Percentiles rank a stretch among this genome's conserved stretches.
These are phyloP conservation scores for Kodamaea derodonti DNA, from an alignment of 1,139 yeast species.

Conservation along the genomic window DNA sequence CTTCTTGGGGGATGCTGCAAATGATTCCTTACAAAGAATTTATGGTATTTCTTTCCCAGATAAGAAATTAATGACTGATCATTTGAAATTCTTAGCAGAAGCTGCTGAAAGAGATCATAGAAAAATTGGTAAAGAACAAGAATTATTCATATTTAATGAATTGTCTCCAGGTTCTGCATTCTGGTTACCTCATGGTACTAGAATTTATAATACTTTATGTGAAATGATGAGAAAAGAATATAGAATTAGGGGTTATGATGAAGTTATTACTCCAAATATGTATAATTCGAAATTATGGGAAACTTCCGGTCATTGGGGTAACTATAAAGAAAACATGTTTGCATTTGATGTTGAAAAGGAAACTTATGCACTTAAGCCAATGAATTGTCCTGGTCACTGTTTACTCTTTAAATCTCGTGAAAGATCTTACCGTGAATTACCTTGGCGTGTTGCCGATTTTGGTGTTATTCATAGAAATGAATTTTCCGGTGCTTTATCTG, in stretches of 20 bases:
- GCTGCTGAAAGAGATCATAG: conserved; percentile 98
- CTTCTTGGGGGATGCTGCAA: conserved; percentile 88
- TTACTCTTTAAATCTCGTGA: conserved; percentile 80
- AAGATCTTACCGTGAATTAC: conserved; percentile 90
- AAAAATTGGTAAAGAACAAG: conserved; percentile 95
- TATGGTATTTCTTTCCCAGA: conserved; percentile 99
- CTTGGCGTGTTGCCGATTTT: conserved; percentile 95
- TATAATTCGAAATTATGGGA: conserved; percentile 95
- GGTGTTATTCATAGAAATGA: conserved; percentile 96
- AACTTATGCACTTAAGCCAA: conserved; percentile 84
- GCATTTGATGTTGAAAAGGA: conserved; percentile 95
- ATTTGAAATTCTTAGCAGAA: conserved; percentile 90
- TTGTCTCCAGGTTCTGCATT: conserved; percentile 96
- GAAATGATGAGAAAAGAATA: conserved; percentile 79
- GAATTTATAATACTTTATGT: conserved; percentile 84
- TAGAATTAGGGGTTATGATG: conserved; percentile 90
- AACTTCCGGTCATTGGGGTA: conserved; percentile 97
- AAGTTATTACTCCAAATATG: conserved; percentile 98
- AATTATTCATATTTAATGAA: conserved; percentile 90
- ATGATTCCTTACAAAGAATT: conserved; percentile 95
- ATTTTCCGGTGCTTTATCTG: conserved; percentile 79
- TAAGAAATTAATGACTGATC: conserved; percentile 94
- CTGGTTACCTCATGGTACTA: conserved; percentile 98
- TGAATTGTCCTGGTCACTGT: conserved; percentile 99
- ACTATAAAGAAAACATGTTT: conserved; percentile 95